Evolutionary conservation across 2,329 filamentous ascomycete genomes (phyloP), one percentile per base, ranked within the genome.

Genomic region (Botrytis galanthina): DNA sequence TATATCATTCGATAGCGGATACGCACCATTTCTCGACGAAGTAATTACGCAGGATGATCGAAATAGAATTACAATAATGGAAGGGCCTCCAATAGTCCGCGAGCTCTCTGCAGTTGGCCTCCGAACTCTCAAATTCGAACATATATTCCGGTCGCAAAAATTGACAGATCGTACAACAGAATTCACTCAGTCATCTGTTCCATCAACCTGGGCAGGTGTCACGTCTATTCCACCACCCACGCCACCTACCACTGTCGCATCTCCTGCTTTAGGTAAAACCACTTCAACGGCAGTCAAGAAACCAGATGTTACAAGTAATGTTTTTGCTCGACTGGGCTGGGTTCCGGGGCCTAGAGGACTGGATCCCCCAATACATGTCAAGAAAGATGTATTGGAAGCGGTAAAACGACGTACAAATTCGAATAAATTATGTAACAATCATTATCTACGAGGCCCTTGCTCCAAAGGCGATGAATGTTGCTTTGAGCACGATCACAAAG

Each of bases 351-450:
- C 82, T 10, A 87, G 88, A 44, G 89, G 88, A 2, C 78, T 90
- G 3, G 89, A 91, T 73, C 81, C 84, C 29, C 83, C 85, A 1
- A 85, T 90, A 44, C 80, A 80, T 2, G 82, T 87, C 35, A 86
- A 85, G 73, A 78, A 81, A 61, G 74, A 79, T 1, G 84, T 84
- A 12, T 80, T 90, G 74, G 88, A 90, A 22, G 83, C 80, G 35
- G 84, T 90, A 77, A 89, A 88, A 82, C 87, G 85, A 78, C 84
- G 88, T 73, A 86, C 85, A 72, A 86, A 72, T 32, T 82, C 81
- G 76, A 84, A 86, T 75, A 90, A 90, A 80, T 81, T 90, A 12
- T 91, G 89, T 83, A 90, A 90, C 79, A 88, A 88, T 67, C 87
- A 89, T 77, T 90, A 88, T 77, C 83, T 91, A 44, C 84, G 87